These are phyloP conservation scores for Pseudomassariella vexata DNA, from an alignment of 2,329 filamentous ascomycete species.

Conservation along the genomic window DNA sequence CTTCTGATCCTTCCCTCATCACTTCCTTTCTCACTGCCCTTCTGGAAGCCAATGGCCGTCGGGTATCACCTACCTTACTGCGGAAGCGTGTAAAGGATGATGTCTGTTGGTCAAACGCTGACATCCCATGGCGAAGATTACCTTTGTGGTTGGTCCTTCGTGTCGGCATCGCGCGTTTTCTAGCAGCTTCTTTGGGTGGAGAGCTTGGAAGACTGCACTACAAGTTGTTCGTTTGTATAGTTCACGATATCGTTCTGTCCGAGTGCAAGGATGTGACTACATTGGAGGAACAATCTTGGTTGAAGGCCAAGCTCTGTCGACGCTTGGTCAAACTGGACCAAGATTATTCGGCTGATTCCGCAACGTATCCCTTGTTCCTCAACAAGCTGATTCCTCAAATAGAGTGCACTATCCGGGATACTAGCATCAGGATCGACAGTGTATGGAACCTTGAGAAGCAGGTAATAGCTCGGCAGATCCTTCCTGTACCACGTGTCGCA, in stretches of 20 bases:
- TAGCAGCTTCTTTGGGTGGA: conserved; percentile 33
- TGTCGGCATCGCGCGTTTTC: conserved; percentile 47
- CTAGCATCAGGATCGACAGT: too few species aligned
- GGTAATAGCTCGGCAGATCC: too few species aligned
- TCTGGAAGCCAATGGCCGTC: conserved; percentile 46
- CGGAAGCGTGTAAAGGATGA: conserved; percentile 59
- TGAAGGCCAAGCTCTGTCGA: conserved; percentile 43
- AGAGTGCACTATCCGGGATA: too few species aligned
- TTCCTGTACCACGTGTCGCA: too few species aligned
- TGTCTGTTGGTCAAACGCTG: conserved; percentile 41
- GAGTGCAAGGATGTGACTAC: conserved; percentile 23
- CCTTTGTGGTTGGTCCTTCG: conserved; percentile 58
- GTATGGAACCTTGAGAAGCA: too few species aligned
- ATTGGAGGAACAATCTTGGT: conserved; percentile 33
- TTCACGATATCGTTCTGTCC: conserved; percentile 40
- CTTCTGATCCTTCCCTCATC: conserved; percentile 49
- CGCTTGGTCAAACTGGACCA: conserved; percentile 54
- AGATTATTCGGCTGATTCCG: too few species aligned
- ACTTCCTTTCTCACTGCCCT: conserved; percentile 55
- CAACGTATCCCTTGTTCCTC: too few species aligned
- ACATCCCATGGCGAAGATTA: conserved; percentile 55
- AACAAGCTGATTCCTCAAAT: too few species aligned
- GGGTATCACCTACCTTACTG: conserved; percentile 29
- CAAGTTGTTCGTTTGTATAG: conserved; percentile 49
- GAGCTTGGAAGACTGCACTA: conserved; percentile 42